Base-by-base conservation (phyloP, 2,329 filamentous ascomycete species). In the Aureobasidium mangrovei region DNA sequence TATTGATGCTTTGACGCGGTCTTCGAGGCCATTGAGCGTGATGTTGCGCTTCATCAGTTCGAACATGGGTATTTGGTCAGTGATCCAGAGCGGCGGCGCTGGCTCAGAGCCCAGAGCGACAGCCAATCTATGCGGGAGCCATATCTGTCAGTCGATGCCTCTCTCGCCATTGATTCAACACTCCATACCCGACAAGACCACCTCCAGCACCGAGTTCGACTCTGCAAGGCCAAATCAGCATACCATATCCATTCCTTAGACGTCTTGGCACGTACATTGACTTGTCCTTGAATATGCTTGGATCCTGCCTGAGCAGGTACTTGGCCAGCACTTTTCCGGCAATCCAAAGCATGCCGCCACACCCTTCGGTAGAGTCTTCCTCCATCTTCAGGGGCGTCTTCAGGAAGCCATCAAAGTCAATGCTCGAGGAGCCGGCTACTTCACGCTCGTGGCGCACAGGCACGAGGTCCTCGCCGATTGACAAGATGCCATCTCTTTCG, bases 301-400 rank as follows among this genome's bases (percentile, higher is more conserved):
- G 74, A 62, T 88, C 86, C 65, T 84, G 84, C 51, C 84, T 80
- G 56, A 97, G 76, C 78, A 97, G 80, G 67, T 97, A 94, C 69
- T 85, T 88, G 24, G 86, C 81, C 52, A 98, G 76, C 12, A 93
- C 81, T 82, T 95, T 86, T 8, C 93, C 93, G 0, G 91, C 91
- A 3, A 91, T 91, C 93, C 93, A 97, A 8, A 94, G 78, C 70
- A 94, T 88, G 2, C 93, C 93, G 46, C 93, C 93, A 69, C 93
- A 97, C 57, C 93, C 93, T 59, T 87, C 82, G 55, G 81, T 82
- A 45, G 95, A 78, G 69, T 97, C 91, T 69, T 96, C 90, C 64
- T 88, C 86, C 12, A 97, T 80, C 57, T 80, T 77, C 58, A 97
- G 77, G 42, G 86, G 83, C 45, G 79, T 73, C 24, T 62, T 35